phyloP scores from a whole-genome alignment of 305 asterid species.

The Solanum hybrid region DNA sequence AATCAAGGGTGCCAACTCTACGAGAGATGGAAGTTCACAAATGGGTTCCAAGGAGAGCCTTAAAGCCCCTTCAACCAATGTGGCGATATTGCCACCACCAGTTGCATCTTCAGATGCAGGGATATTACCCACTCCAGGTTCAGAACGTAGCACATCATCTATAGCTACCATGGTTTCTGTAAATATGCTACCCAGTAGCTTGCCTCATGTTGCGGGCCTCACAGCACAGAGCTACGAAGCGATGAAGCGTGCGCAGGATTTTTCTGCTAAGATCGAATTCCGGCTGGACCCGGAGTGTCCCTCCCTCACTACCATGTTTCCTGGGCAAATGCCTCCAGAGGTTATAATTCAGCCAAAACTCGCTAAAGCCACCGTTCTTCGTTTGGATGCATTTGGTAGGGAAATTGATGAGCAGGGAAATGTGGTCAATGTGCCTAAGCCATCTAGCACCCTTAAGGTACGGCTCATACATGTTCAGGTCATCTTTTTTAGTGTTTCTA shows the following conservation, averaged over 20 bases:
- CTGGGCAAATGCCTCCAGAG: conserved; percentile 81
- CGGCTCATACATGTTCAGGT: background rate
- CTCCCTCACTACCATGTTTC: conserved; percentile 78
- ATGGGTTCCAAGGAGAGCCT: conserved; percentile 33
- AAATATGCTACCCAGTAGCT: conserved; percentile 27
- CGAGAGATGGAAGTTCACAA: conserved; percentile 38
- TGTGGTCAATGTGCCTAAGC: conserved; percentile 66
- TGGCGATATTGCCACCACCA: conserved; percentile 31
- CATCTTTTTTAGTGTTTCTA: background rate
- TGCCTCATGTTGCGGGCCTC: conserved; percentile 67
- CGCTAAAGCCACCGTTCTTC: conserved; percentile 82
- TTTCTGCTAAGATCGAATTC: conserved; percentile 88
- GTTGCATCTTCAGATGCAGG: conserved; percentile 12
- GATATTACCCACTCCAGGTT: conserved; percentile 1
- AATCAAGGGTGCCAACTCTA: conserved; percentile 41
- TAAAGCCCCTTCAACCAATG: conserved; percentile 23
- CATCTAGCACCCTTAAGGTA: conserved; percentile 91
- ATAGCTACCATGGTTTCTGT: background rate
- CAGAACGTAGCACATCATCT: conserved; percentile 18
- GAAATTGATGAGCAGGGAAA: conserved; percentile 93
- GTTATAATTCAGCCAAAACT: conserved; percentile 77
- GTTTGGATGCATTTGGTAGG: conserved; percentile 87
- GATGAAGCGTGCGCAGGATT: conserved; percentile 83
- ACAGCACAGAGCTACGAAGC: conserved; percentile 73
- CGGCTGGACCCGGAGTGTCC: conserved; percentile 86